These are phyloP conservation scores for Fusarium pininemorale DNA, from an alignment of 2,329 filamentous ascomycete species.

Conservation along the genomic window DNA sequence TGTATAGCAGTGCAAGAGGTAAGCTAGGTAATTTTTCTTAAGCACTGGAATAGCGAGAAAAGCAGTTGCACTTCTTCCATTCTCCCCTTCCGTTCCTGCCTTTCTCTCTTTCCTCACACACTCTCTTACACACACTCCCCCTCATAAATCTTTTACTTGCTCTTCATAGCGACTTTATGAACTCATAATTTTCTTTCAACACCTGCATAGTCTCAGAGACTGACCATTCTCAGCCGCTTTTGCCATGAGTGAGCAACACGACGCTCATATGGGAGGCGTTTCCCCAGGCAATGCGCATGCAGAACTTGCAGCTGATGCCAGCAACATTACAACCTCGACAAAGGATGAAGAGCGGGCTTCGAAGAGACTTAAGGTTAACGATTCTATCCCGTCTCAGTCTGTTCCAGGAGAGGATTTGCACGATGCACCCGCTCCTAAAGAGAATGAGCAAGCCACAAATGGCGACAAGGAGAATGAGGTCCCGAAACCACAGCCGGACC, in stretches of 20 bases:
- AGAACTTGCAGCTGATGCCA: conserved; percentile 25
- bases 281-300: conserved; percentile 25
- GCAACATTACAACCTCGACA: conserved; percentile 7
- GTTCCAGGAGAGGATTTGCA: conserved; percentile 34
- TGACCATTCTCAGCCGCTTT: background rate
- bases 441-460: conserved; percentile 25
- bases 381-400: conserved; percentile 29
- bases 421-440: conserved; percentile 23
- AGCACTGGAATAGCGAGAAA: background rate
- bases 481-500: conserved; percentile 5
- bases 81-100: background rate
- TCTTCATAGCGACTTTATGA: background rate
- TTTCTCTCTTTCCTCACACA: background rate
- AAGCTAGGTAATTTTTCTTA: background rate
- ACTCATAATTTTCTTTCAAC: background rate
- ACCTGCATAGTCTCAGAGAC: background rate
- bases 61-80: background rate
- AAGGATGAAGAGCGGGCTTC: conserved; percentile 54
- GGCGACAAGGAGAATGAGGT: conserved; percentile 26
- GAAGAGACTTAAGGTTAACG: conserved; percentile 68
- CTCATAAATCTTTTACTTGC: conserved; percentile 3
- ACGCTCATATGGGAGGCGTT: conserved; percentile 36
- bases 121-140: conserved; percentile 2
- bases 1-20: background rate
- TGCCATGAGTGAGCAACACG: conserved; percentile 43